Percentiles rank a stretch among this genome's conserved stretches.
Conservation (phyloP, 2,329 filamentous ascomycete genomes). For the Diaporthe eres region DNA sequence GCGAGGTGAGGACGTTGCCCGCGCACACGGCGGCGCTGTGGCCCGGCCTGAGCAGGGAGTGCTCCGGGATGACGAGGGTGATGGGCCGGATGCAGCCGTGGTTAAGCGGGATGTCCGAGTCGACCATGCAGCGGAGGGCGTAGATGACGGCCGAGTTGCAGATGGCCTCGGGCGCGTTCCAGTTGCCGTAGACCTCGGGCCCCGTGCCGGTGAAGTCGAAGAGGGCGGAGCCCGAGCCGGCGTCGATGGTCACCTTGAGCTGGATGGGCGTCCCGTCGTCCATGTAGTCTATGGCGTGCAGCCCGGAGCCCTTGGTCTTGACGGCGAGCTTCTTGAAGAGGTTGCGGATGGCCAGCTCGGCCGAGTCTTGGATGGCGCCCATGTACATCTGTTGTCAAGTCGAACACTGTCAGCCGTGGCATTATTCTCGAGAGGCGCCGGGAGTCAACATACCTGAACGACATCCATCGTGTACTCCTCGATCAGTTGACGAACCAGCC, state of each 20-base stretch:
- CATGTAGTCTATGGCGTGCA: constrained; percentile 50
- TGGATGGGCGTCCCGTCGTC: constrained; percentile 54
- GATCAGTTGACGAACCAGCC: constrained; percentile 51
- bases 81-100: constrained; percentile 53
- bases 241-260: constrained; percentile 49
- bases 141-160: constrained; percentile 53
- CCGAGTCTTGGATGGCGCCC: constrained; percentile 57
- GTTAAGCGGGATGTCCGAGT: constrained; percentile 53
- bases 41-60: constrained; percentile 50
- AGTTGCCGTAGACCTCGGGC: constrained; percentile 52
- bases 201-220: constrained; percentile 53
- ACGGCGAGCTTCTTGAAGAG: constrained; percentile 52
- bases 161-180: constrained; percentile 45
- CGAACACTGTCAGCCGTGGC: no score
- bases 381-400: constrained; percentile 49
- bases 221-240: constrained; percentile 47
- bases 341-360: constrained; percentile 53
- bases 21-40: constrained; percentile 45
- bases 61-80: constrained; percentile 49
- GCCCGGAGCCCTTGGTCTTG: constrained; percentile 57
- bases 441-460: constrained; percentile 45
- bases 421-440: no score
- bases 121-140: constrained; percentile 50
- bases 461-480: constrained; percentile 51
- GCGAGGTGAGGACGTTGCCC: constrained; percentile 57